Evolutionary conservation across 2,329 filamentous ascomycete genomes (phyloP).

Genomic region (Apiospora arundinis): DNA sequence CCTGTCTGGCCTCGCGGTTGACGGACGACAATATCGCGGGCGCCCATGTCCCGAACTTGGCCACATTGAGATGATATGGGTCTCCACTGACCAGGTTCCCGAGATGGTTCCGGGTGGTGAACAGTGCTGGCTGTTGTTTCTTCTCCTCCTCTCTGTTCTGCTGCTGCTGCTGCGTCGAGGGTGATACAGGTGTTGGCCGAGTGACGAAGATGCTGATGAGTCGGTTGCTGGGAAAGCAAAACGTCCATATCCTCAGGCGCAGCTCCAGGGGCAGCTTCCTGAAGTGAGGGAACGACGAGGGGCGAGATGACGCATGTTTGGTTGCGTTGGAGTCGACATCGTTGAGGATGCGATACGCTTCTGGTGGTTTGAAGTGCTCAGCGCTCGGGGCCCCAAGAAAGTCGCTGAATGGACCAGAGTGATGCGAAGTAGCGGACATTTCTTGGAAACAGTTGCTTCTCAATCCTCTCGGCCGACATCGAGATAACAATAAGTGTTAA

Average conservation of each 20-base stretch:
- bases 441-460: background rate
- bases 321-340: background rate
- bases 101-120: background rate
- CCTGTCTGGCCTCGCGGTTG: background rate
- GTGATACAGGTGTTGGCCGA: background rate
- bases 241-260: background rate
- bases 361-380: background rate
- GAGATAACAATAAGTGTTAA: background rate
- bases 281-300: background rate
- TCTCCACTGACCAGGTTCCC: background rate
- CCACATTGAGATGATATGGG: background rate
- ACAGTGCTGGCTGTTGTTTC: background rate
- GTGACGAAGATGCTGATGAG: background rate
- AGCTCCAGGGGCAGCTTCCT: background rate
- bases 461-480: background rate
- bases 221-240: background rate
- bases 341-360: background rate
- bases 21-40: background rate
- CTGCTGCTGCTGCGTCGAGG: background rate
- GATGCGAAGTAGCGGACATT: too few relatives aligned
- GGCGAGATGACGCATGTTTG: background rate
- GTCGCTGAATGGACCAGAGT: background rate
- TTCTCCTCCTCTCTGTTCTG: background rate
- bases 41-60: background rate
- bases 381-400: background rate